Evolutionary conservation across 2,329 filamentous ascomycete species (phyloP).

Genomic region (Fusarium protoensiforme): DNA sequence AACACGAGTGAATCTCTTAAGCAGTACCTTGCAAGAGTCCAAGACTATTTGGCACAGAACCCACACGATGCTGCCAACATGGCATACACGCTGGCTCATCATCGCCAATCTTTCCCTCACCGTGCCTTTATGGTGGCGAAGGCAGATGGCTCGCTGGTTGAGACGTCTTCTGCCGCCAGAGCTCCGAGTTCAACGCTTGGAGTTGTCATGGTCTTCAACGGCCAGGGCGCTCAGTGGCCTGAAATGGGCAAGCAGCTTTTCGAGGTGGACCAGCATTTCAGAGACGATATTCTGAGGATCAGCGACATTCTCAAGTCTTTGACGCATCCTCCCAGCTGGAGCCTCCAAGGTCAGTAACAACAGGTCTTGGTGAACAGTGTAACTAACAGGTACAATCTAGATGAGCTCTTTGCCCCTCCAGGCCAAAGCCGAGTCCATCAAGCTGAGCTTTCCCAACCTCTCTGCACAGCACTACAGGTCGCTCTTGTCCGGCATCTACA

Average conservation of each 20-base stretch:
- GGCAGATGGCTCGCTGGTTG: neutral
- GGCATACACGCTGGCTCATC: neutral
- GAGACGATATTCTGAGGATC: neutral
- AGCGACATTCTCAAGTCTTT: neutral
- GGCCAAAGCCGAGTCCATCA: neutral
- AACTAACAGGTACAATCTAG: neutral
- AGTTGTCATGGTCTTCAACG: neutral
- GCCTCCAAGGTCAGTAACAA: neutral
- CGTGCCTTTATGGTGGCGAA: neutral
- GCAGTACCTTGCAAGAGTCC: neutral
- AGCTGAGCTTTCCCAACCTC: neutral
- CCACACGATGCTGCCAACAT: neutral
- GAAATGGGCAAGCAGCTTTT: neutral
- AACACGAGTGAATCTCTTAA: neutral
- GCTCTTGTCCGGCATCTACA: neutral
- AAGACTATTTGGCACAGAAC: neutral
- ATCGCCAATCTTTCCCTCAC: neutral
- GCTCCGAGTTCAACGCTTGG: neutral
- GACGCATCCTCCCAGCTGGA: neutral
- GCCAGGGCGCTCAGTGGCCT: conserved; percentile 46
- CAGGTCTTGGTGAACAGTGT: neutral
- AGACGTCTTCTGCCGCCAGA: neutral
- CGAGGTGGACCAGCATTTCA: neutral
- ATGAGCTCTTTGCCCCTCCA: neutral
- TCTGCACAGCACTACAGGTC: neutral